Conservation (phyloP, 176 grass and related monocot genomes). For the Aegilops umbellulata region DNA sequence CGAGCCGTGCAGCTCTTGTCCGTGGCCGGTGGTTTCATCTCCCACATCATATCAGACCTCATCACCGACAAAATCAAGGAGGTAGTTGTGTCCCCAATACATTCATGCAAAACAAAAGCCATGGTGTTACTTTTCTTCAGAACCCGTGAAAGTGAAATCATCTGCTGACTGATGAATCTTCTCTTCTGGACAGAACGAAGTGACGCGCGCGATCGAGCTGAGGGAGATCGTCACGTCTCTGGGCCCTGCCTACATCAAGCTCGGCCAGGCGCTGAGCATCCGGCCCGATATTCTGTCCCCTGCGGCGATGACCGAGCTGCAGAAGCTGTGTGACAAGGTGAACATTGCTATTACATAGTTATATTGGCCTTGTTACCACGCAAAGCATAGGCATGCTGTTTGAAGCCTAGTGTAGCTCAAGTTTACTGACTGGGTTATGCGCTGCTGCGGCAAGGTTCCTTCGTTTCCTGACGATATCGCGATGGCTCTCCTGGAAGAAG, state of each 20-base stretch:
- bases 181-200: conserved; percentile 59
- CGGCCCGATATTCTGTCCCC: conserved; percentile 94
- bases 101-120: too few relatives aligned
- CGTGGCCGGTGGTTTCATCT: conserved; percentile 91
- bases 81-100: conserved; percentile 31
- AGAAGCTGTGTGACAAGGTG: conserved; percentile 96
- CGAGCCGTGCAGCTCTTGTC: conserved; percentile 75
- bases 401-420: not conserved
- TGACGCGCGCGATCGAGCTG: conserved; percentile 81
- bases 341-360: not conserved
- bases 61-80: conserved; percentile 83
- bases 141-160: too few relatives aligned
- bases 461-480: conserved; percentile 94
- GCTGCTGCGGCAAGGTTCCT: conserved; percentile 51
- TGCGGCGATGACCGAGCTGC: conserved; percentile 87
- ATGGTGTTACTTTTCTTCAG: too few relatives aligned
- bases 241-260: conserved; percentile 95
- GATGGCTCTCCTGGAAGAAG: conserved; percentile 90
- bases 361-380: not conserved
- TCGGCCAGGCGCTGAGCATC: conserved; percentile 92
- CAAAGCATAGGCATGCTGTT: not conserved
- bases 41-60: conserved; percentile 73
- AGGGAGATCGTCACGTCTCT: conserved; percentile 94
- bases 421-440: conserved; percentile 23
- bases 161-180: not conserved